Evolutionary conservation across 164 flowering plant species (phyloP), one percentile per base, ranked within the genome.

Genomic region (Vitis riparia): DNA sequence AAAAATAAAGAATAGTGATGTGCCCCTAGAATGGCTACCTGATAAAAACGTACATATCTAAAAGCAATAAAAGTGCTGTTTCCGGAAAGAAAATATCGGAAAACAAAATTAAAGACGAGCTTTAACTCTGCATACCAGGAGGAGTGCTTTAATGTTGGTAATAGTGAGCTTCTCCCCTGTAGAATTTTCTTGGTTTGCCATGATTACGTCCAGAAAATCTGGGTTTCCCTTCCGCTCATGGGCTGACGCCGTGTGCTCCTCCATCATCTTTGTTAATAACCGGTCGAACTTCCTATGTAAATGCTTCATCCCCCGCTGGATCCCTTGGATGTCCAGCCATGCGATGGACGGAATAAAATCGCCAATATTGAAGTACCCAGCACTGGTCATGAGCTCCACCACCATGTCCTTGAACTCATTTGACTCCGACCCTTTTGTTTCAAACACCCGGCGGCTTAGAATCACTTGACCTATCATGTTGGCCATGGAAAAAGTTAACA

Each of bases 361-460:
- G 0, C 89, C 89, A 16, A 84, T 72, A 60, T 82, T 83, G 71
- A 84, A 80, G 6, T 30, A 44, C 12, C 87, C 87, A 0, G 83
- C 84, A 0, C 55, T 3, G 1, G 73, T 74, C 84, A 82, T 82
- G 11, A 83, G 66, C 82, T 86, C 89, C 67, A 82, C 83, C 52
- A 86, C 86, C 89, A 86, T 82, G 55, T 75, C 81, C 67, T 84
- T 83, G 67, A 83, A 82, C 76, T 86, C 85, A 49, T 78, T 72
- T 2, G 80, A 72, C 62, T 85, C 83, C 7, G 74, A 17, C 1
- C 83, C 84, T 11, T 60, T 66, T 0, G 73, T 73, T 10, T n/a
- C 85, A 55, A 85, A 83, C 55, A 83, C 87, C 0, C 86, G 71
- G 1, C 78, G 74, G 67, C 86, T 77, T 8, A 85, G 71, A 4